These are phyloP conservation scores for Mortierella sp. DNA, from an alignment of 371 early-diverging fungal genomes.

Conservation along the genomic window DNA sequence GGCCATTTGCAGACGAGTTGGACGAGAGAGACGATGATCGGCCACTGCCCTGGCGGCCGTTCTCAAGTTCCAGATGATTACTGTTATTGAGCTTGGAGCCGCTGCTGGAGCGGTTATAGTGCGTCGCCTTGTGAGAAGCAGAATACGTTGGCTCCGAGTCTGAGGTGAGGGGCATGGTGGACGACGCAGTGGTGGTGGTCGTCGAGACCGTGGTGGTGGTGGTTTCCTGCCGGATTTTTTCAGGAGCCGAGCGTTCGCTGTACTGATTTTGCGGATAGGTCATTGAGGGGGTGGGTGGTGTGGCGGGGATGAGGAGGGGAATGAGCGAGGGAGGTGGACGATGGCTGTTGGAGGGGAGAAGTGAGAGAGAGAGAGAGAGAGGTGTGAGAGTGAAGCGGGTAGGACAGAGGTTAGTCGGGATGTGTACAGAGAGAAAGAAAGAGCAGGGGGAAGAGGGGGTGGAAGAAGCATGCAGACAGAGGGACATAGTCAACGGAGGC, in stretches of 20 bases:
- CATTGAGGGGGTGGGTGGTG: conserved; percentile 22
- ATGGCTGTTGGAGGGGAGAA: too few species aligned
- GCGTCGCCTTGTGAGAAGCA: conserved; percentile 19
- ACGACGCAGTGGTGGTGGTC: conserved; percentile 45
- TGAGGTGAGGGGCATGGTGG: conserved; percentile 35
- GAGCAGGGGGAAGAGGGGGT: too few species aligned
- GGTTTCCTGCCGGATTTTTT: conserved; percentile 50
- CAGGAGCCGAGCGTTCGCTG: conserved; percentile 26
- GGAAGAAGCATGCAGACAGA: too few species aligned
- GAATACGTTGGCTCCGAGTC: conserved; percentile 46
- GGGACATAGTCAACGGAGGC: too few species aligned
- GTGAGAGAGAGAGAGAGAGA: conserved; percentile 2
- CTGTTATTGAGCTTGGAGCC: conserved; percentile 11
- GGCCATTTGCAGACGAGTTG: conserved; percentile 20
- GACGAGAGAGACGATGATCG: conserved; percentile 44
- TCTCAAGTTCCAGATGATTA: conserved; percentile 27
- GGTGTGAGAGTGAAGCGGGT: not conserved
- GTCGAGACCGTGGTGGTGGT: conserved; percentile 45
- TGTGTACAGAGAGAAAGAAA: too few species aligned
- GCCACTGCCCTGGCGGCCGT: conserved; percentile 12
- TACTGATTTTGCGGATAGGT: conserved; percentile 38
- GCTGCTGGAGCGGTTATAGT: conserved; percentile 19
- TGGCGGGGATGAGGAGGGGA: conserved; percentile 7
- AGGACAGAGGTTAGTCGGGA: too few species aligned
- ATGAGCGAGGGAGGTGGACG: too few species aligned